Percentiles rank a stretch among this genome's conserved stretches.
These are phyloP conservation scores for Penicillium goetzii DNA, from an alignment of 495 filamentous ascomycete genomes.

Conservation along the genomic window DNA sequence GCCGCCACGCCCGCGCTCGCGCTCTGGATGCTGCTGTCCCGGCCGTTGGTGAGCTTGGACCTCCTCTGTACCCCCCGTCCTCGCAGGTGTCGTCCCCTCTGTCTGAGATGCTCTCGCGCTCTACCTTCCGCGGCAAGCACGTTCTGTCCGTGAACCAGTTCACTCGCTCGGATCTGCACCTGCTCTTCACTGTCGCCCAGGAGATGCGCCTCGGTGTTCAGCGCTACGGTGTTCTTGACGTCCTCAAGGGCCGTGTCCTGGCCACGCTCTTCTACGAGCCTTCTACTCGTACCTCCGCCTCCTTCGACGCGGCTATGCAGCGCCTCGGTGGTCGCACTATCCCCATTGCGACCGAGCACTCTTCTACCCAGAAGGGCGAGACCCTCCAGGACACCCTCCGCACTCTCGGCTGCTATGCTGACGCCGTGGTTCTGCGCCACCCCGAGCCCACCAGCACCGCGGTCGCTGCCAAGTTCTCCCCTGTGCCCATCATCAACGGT, in stretches of 20 bases:
- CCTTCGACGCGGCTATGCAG: constrained; percentile 98
- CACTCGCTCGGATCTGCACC: constrained; percentile 80
- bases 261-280: constrained; percentile 97
- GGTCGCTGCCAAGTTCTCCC: constrained; percentile 80
- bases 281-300: constrained; percentile 92
- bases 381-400: constrained; percentile 89
- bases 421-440: constrained; percentile 92
- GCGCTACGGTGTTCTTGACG: constrained; percentile 82
- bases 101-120: constrained; percentile 71
- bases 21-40: constrained; percentile 35
- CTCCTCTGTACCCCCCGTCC: constrained; percentile 50
- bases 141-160: constrained; percentile 91
- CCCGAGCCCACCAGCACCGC: constrained; percentile 77
- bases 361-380: constrained; percentile 91
- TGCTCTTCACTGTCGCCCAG: constrained; percentile 92
- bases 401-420: constrained; percentile 90
- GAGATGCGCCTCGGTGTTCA: constrained; percentile 95
- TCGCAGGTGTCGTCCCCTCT: constrained; percentile 60
- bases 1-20: constrained; percentile 33
- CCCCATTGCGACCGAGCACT: constrained; percentile 74
- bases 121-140: constrained; percentile 82
- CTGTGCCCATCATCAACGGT: constrained; percentile 92
- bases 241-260: constrained; percentile 83
- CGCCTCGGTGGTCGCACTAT: constrained; percentile 86
- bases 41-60: constrained; percentile 54